Evolutionary conservation across 2,329 filamentous ascomycete species (phyloP).

Genomic region (Cercospora nicotianae): DNA sequence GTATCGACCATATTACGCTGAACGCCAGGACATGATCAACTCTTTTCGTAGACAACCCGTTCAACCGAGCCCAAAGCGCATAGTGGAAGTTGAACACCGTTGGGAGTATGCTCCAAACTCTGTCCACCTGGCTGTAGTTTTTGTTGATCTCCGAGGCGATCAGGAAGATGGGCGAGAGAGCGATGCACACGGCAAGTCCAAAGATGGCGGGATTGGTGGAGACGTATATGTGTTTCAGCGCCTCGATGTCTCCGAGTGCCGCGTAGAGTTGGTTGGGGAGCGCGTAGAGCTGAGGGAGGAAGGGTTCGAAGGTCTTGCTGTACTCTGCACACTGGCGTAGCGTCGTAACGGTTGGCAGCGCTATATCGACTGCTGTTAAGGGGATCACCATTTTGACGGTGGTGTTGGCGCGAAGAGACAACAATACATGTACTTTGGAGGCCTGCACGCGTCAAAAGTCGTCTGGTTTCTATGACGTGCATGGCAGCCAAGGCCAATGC

Average conservation of each 20-base stretch:
- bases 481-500: background rate
- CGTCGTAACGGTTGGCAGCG: constrained; percentile 66
- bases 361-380: constrained; percentile 17
- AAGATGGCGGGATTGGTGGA: constrained; percentile 83
- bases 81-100: constrained; percentile 85
- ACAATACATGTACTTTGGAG: too few species aligned
- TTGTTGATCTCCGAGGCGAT: constrained; percentile 78
- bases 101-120: constrained; percentile 86
- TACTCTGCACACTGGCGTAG: constrained; percentile 76
- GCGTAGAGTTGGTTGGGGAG: constrained; percentile 52
- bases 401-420: background rate
- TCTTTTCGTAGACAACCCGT: constrained; percentile 67
- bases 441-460: background rate
- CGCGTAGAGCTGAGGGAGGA: constrained; percentile 62
- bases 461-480: background rate
- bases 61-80: constrained; percentile 74
- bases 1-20: constrained; percentile 65
- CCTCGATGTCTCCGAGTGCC: constrained; percentile 60
- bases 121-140: constrained; percentile 97
- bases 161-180: constrained; percentile 70
- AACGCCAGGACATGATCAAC: constrained; percentile 72
- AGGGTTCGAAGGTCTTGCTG: constrained; percentile 72
- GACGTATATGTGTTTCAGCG: constrained; percentile 70
- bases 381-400: constrained; percentile 4
- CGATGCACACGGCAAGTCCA: constrained; percentile 69